Percentiles rank a stretch among this genome's conserved stretches.
These are phyloP conservation scores for Morella rubra DNA, from an alignment of 306 rosid species.

Conservation along the genomic window DNA sequence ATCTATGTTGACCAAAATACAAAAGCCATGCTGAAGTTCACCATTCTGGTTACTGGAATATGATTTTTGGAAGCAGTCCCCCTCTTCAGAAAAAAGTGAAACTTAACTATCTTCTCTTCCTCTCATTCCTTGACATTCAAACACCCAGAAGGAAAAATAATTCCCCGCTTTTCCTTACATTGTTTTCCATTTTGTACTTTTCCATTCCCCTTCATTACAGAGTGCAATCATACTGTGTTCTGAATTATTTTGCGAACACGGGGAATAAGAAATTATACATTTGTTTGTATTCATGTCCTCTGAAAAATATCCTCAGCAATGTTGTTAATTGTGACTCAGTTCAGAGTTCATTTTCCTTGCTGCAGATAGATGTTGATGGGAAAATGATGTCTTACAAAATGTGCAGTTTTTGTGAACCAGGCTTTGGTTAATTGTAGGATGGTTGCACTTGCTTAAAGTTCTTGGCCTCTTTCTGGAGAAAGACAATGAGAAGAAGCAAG, in stretches of 20 bases:
- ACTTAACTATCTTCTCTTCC: not conserved
- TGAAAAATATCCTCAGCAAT: not conserved
- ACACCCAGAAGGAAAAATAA: not conserved
- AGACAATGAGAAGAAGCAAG: not conserved
- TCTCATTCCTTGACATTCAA: not conserved
- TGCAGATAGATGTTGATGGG: slow-evolving; percentile 1
- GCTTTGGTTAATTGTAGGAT: not conserved
- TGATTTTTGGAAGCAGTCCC: not conserved
- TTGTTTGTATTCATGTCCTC: not conserved
- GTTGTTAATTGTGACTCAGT: not conserved
- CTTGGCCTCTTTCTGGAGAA: not conserved
- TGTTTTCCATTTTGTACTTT: not conserved
- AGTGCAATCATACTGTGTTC: not conserved
- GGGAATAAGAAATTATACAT: not conserved
- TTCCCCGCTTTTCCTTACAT: not conserved
- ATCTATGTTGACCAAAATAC: not conserved
- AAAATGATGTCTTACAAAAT: not conserved
- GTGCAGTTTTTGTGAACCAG: not conserved
- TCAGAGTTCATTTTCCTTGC: not conserved
- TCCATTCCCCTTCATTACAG: not conserved
- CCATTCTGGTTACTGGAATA: not conserved
- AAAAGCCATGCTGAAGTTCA: not conserved
- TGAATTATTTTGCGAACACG: not conserved
- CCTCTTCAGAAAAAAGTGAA: too few relatives aligned
- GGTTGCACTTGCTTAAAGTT: not conserved